Base-by-base conservation (phyloP, 805 yeast species). In the Lipomyces kockii region DNA sequence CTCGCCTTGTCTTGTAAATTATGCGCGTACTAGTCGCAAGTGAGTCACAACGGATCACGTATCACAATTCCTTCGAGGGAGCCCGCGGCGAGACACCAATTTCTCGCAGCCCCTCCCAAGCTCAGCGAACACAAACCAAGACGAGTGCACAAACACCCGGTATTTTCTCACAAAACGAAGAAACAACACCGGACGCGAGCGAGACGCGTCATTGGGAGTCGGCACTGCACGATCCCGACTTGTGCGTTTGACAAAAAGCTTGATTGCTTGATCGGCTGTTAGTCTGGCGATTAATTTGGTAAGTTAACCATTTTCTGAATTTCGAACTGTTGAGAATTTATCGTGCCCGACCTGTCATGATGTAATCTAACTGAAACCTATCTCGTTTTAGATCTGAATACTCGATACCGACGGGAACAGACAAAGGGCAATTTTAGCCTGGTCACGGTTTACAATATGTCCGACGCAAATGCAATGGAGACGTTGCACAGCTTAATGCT, bases 401-500 rank as follows among this genome's bases (percentile, higher is more conserved):
- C 22, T 43, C 49, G 20, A n/a, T 43, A 43, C 49, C 22, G 11
- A n/a, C 20, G 1, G 6, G 22, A 43, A 43, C 22, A 43, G 39
- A 37, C 6, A 12, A 37, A 29, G 29, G 29, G 4, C n/a, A 35
- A 12, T 2, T 37, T 37, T 37, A 37, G 17, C 17, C 43, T 11
- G 4, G n/a, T 4, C 14, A 14, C 14, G 14, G 43, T 37, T 37
- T 43, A 43, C 49, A 11, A 43, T n/a, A 52, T 52, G 32, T 25
- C 55, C n/a, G 55, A 29, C n/a, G 55, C 25, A 11, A 52, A 52
- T 20, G 14, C 55, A 12, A 29, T 29, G 34, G 62, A 57, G 57
- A 37, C 60, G 25, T 32, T 68, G 52, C 61, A 43, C 52, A 54
- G 62, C n/a, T 52, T 43, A 53, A 61, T 63, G 66, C 55, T 53